Base-by-base conservation (phyloP, 1,284 basidiomycete species). In the Xerocomus nothofagi region DNA sequence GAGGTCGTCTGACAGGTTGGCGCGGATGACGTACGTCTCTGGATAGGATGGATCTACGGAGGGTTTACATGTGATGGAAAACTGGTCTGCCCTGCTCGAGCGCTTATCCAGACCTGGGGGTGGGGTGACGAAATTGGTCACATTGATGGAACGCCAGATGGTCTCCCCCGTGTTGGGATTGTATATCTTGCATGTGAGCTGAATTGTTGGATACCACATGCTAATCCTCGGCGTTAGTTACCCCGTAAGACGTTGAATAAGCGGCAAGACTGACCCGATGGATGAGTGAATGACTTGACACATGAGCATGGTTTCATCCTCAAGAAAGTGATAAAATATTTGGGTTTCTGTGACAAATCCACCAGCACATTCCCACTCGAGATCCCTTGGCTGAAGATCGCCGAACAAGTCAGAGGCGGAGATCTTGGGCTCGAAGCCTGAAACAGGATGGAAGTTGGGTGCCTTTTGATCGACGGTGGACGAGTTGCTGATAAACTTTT, bases 301-400 rank as follows among this genome's bases (percentile, higher is more conserved):
- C 81, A 92, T 90, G 55, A 97, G 58, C 48, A 84, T 80, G 21
- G 81, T 82, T 5, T 95, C 95, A 76, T 97, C 91, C 33, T 86
- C 81, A 12, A 92, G 77, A 57, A 90, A 79, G 31, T 86, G 77
- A 72, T 99, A 99, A 75, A 88, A 99, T 0, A 73, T 80, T 69
- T 98, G 93, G 0, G 96, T 98, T 72, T 99, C 97, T 2, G 94
- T 91, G 38, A 85, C 81, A 68, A 98, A 97, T 1, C 94, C 93
- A 58, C 81, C 80, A 3, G 84, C 76, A 69, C 91, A 92, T 33
- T 82, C 70, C 94, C 94, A 98, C 62, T 90, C 84, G 34, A 82
- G 80, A 66, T 95, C 93, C 58, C 78, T 79, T 17, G 78, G 71
- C 57, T 80, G 79, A 47, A 94, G 81, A 57, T 84, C 80, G 21